Base-by-base conservation (phyloP, 2,329 filamentous ascomycete species). In the Dothideomycetes sp. region DNA sequence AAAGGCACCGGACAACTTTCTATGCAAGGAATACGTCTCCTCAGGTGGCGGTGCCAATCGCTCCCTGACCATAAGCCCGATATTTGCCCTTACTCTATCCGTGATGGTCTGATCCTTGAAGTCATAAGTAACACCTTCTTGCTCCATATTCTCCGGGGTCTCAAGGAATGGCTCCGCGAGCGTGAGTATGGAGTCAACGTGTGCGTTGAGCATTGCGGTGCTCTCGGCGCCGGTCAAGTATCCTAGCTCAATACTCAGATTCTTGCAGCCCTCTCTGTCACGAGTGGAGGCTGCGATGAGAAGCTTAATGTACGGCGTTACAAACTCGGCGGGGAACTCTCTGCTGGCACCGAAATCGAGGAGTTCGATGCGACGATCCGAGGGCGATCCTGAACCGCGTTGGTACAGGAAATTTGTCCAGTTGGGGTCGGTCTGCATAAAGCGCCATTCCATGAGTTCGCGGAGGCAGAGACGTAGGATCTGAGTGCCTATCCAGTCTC, bases 361-460 rank as follows among this genome's bases (percentile, higher is more conserved):
- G 1, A 98, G 75, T 60, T 94, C 88, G 11, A 98, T 79, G 54
- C 78, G 82, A 41, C 52, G 45, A 5, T 30, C 34, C 2, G 39
- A 41, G 10, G 33, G 17, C 67, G 30, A n/a, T 12, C 5, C 15
- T 15, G 3, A 72, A 15, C 66, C 52, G 1, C 77, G 67, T 52
- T 96, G 91, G 69, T 86, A 98, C 15, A 96, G 71, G 61, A 98
- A 98, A 62, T 98, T 98, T 24, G 89, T 96, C 91, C 91, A 98
- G 68, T 98, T 98, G 31, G 91, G 91, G 57, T 98, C 91, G 4
- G 91, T 98, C 65, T 98, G 91, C 91, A 98, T 98, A 66, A 94
- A 96, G 45, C 73, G 79, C 74, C 95, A 96, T 61, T 94, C 86
- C 47, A 81, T 81, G 51, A 96, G 89, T 64, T 96, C 91, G 43